These are phyloP conservation scores for Oldenlandia corymbosa DNA, from an alignment of 257 asterid species.

Conservation along the genomic window DNA sequence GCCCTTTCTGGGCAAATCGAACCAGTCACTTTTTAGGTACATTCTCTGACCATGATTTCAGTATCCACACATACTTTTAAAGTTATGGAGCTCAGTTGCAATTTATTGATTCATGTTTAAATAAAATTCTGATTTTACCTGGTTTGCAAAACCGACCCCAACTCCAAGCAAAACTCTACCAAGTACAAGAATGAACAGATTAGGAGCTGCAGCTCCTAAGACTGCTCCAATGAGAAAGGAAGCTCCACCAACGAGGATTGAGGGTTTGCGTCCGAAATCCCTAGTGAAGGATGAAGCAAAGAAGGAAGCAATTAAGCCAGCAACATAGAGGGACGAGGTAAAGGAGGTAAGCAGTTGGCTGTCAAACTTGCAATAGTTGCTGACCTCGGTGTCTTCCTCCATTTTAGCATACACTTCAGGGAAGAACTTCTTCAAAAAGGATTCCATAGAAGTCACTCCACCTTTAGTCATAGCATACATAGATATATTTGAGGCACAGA, in stretches of 20 bases:
- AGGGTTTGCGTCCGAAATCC: constrained; percentile 17
- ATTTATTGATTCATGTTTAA: no score
- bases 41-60: background rate
- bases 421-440: constrained; percentile 21
- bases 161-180: constrained; percentile 22
- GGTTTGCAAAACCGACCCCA: constrained; percentile 23
- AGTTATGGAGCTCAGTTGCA: background rate
- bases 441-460: constrained; percentile 23
- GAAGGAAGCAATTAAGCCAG: constrained; percentile 22
- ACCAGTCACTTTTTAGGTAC: no score
- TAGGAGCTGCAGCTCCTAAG: constrained; percentile 18
- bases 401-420: constrained; percentile 18
- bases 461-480: constrained; percentile 13
- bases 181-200: constrained; percentile 14
- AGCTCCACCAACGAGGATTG: constrained; percentile 21
- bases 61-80: background rate
- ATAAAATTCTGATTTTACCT: background rate
- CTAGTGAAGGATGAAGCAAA: constrained; percentile 23
- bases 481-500: background rate
- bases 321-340: constrained; percentile 22
- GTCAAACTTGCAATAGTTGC: constrained; percentile 24
- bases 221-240: constrained; percentile 15
- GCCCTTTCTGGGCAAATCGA: background rate
- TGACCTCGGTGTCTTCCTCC: constrained; percentile 19
- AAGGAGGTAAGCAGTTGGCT: constrained; percentile 22